A percentile compares a stretch with the other conserved stretches of the same genome.
Conservation (phyloP, 768 basidiomycete species). For the Fistulinella prunicolor region DNA sequence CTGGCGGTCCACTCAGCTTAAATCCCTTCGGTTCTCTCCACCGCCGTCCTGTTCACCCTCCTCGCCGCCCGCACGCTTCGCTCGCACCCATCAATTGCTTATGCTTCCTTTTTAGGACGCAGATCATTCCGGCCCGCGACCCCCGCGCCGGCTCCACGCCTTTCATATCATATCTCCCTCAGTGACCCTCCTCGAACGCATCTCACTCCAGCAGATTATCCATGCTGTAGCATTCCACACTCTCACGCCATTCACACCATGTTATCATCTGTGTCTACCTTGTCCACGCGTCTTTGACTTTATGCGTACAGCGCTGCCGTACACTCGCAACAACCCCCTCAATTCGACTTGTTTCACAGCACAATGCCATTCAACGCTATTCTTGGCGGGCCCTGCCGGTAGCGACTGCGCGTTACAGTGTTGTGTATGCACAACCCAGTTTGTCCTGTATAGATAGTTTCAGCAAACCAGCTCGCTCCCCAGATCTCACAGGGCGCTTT, state of each 20-base stretch:
- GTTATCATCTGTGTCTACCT: not conserved
- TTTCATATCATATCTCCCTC: not conserved
- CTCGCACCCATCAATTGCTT: not conserved
- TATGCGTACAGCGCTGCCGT: not conserved
- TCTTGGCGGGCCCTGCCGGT: not conserved
- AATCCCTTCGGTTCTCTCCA: not conserved
- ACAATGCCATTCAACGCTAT: not conserved
- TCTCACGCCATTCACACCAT: not conserved
- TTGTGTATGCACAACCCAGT: not conserved
- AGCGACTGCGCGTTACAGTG: not conserved
- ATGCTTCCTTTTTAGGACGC: constrained; percentile 22
- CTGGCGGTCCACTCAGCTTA: no score
- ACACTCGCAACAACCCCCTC: not conserved
- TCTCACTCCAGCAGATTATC: not conserved
- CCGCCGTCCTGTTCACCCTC: not conserved
- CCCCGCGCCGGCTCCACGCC: not conserved
- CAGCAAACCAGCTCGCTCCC: not conserved
- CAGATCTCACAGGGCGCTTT: not conserved
- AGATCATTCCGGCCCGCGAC: constrained; percentile 21
- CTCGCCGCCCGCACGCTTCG: not conserved
- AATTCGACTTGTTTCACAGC: not conserved
- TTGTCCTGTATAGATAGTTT: not conserved
- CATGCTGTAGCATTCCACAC: not conserved
- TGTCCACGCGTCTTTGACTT: constrained; percentile 10
- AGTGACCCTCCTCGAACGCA: not conserved